Percentiles rank a stretch among this genome's conserved stretches.
phyloP scores from a whole-genome alignment of 768 basidiomycete genomes.

The Kwoniella bestiolae region DNA sequence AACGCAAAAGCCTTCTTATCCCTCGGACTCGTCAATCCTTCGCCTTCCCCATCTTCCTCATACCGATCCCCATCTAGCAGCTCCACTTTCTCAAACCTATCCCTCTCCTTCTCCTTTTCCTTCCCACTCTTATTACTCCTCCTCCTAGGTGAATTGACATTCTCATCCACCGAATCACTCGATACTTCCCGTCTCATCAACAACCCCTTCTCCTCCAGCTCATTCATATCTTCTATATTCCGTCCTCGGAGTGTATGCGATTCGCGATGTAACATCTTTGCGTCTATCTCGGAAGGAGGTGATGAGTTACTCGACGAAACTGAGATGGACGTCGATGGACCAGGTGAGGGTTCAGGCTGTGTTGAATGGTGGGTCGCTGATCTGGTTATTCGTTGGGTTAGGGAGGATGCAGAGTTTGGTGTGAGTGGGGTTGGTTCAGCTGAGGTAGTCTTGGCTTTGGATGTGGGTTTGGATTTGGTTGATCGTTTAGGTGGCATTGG shows the following conservation, averaged over 20 bases:
- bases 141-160: conserved; percentile 7
- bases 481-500: conserved; percentile 26
- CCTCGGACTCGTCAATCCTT: conserved; percentile 64
- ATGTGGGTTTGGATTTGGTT: conserved; percentile 3
- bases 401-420: not conserved
- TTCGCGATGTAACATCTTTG: conserved; percentile 28
- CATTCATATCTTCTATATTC: conserved; percentile 46
- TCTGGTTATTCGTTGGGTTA: conserved; percentile 15
- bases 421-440: not conserved
- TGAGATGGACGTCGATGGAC: conserved; percentile 5
- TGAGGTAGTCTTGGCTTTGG: conserved; percentile 7
- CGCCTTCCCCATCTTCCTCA: conserved; percentile 29
- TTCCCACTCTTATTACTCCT: conserved; percentile 8
- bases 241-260: conserved; percentile 38
- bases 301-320: conserved; percentile 6
- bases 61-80: not conserved
- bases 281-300: not conserved
- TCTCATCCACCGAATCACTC: conserved; percentile 9
- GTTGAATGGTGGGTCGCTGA: conserved; percentile 1
- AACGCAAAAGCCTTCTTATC: conserved; percentile 85
- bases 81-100: conserved; percentile 14
- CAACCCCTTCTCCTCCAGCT: conserved; percentile 50
- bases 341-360: not conserved
- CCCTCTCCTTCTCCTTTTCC: conserved; percentile 31
- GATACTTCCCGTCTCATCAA: conserved; percentile 26